phyloP scores from a whole-genome alignment of 768 basidiomycete species.

The Podaxis sp. region DNA sequence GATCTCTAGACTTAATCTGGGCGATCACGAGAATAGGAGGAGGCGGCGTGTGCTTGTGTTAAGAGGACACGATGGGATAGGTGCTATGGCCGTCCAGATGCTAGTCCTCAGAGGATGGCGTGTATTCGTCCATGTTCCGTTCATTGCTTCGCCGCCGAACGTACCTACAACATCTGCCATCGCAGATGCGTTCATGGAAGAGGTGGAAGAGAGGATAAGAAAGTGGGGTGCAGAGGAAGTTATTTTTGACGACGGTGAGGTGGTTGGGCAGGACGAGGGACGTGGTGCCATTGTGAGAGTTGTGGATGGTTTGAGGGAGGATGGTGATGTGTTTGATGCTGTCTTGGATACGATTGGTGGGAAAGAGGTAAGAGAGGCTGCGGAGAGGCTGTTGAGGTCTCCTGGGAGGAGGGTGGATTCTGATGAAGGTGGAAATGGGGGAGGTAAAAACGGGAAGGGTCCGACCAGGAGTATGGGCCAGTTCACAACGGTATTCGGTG shows the following conservation, averaged over 20 bases:
- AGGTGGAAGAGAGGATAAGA: slow-evolving; percentile 54
- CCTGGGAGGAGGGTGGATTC: slow-evolving; percentile 18
- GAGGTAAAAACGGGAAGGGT: slow-evolving; percentile 24
- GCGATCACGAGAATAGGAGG: slow-evolving; percentile 25
- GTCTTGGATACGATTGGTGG: slow-evolving; percentile 86
- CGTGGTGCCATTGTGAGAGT: slow-evolving; percentile 50
- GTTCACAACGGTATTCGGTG: slow-evolving; percentile 83
- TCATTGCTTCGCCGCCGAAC: slow-evolving; percentile 26
- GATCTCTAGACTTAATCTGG: slow-evolving; percentile 10
- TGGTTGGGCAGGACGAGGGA: slow-evolving; percentile 35
- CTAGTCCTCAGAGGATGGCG: slow-evolving; percentile 67
- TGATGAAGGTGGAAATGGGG: slow-evolving; percentile 14
- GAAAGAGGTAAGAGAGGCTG: slow-evolving; percentile 74
- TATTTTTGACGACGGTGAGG: slow-evolving; percentile 60
- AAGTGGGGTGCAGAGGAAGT: slow-evolving; percentile 79
- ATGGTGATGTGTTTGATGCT: slow-evolving; percentile 70
- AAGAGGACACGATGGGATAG: slow-evolving; percentile 70
- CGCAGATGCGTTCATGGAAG: slow-evolving; percentile 38
- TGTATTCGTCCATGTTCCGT: slow-evolving; percentile 68
- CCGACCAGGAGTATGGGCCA: slow-evolving; percentile 37
- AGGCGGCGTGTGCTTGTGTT: slow-evolving; percentile 56
- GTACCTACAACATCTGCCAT: slow-evolving; percentile 22
- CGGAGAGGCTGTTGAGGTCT: slow-evolving; percentile 56
- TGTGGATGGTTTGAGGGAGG: slow-evolving; percentile 48
- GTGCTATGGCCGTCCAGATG: slow-evolving; percentile 79